Percentiles rank a stretch among this genome's conserved stretches.
These are phyloP conservation scores for Aurifilum marmelostoma DNA, from an alignment of 2,329 filamentous ascomycete genomes.

Conservation along the genomic window DNA sequence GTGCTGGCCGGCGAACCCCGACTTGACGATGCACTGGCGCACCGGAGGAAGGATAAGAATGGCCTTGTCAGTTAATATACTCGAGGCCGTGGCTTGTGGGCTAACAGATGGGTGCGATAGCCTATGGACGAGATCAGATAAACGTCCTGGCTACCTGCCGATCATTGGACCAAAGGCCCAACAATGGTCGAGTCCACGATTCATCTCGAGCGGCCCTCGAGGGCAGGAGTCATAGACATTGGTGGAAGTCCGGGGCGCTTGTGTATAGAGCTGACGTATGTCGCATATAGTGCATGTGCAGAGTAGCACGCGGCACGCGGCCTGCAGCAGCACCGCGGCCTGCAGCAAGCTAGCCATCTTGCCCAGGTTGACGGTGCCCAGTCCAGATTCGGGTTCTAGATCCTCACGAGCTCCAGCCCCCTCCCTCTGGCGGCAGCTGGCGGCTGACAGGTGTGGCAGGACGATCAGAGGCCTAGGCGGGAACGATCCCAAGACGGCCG, in stretches of 20 bases:
- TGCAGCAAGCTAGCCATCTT: neutral
- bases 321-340: neutral
- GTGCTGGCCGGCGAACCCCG: slow-evolving; percentile 4
- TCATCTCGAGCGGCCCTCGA: neutral
- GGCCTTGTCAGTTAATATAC: neutral
- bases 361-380: neutral
- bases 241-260: slow-evolving; percentile 10
- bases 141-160: neutral
- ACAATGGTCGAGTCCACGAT: neutral
- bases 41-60: neutral
- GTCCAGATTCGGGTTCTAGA: neutral
- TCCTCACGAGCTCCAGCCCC: neutral
- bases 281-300: neutral
- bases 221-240: slow-evolving; percentile 3
- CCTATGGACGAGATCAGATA: neutral
- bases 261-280: slow-evolving; percentile 7
- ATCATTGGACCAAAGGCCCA: neutral
- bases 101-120: neutral
- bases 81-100: neutral
- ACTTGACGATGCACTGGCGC: neutral
- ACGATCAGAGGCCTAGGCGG: slow-evolving; percentile 6
- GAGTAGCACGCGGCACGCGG: neutral
- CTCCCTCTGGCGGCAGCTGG: neutral
- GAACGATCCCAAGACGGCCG: slow-evolving; percentile 12
- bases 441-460: neutral